Conservation (phyloP, 2,329 filamentous ascomycete genomes). For the Colletotrichum sp. region DNA sequence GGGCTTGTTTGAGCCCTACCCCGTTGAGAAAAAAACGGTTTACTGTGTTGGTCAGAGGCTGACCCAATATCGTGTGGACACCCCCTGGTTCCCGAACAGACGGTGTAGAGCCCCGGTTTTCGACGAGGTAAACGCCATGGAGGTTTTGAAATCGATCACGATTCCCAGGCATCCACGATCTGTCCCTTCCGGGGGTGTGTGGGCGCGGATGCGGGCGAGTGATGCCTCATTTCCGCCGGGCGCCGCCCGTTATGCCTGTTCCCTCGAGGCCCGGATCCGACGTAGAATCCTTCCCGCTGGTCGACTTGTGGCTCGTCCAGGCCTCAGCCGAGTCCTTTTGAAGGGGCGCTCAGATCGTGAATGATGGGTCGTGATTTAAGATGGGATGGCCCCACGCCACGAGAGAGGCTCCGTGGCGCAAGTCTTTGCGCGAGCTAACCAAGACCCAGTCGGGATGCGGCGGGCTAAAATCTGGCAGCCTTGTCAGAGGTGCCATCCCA, state of each 20-base stretch:
- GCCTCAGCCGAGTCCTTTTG: background rate
- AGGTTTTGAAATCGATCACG: background rate
- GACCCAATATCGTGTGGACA: background rate
- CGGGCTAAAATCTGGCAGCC: slow-evolving; percentile 10
- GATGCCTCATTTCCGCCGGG: background rate
- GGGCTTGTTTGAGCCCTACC: slow-evolving; percentile 1
- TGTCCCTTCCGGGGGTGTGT: background rate
- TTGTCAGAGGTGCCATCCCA: slow-evolving; percentile 14
- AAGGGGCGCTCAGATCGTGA: background rate
- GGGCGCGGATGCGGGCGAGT: background rate
- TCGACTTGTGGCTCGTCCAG: background rate
- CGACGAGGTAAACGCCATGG: slow-evolving; percentile 4
- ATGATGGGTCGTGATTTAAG: background rate
- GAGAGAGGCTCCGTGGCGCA: background rate
- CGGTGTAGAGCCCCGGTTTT: background rate
- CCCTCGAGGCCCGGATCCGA: background rate
- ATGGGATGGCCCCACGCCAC: background rate
- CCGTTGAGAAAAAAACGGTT: background rate
- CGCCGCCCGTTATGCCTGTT: background rate
- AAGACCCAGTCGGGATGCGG: background rate
- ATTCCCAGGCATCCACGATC: background rate
- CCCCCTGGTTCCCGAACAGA: background rate
- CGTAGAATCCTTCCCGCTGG: background rate
- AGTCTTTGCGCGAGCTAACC: slow-evolving; percentile 4
- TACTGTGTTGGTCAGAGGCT: background rate